phyloP scores from a whole-genome alignment of 257 asterid genomes.

The Jasminum sambac region DNA sequence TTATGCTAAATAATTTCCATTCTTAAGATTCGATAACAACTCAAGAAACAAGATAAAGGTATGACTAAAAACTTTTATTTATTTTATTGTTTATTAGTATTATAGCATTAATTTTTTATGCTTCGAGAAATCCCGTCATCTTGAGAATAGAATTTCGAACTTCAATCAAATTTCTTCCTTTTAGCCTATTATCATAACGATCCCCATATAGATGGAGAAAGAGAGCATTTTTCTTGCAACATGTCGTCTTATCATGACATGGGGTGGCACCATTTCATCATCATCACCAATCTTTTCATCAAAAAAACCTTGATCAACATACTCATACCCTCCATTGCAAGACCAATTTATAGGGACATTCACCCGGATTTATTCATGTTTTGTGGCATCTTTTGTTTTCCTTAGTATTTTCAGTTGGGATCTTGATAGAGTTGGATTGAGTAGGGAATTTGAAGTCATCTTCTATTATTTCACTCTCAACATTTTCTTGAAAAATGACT shows the following conservation, averaged over 20 bases:
- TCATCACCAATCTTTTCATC: constrained; percentile 23
- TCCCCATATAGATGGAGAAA: constrained; percentile 68
- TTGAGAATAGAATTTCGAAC: constrained; percentile 67
- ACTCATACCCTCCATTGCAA: constrained; percentile 29
- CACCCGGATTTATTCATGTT: constrained; percentile 40
- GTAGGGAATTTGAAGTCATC: constrained; percentile 7
- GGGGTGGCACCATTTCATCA: constrained; percentile 79
- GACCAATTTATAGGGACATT: constrained; percentile 48
- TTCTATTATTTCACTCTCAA: constrained; percentile 11
- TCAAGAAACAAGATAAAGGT: too few relatives aligned
- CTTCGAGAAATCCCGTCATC: constrained; percentile 82
- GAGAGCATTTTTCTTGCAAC: constrained; percentile 65
- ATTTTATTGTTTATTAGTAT: too few relatives aligned
- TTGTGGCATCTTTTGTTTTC: constrained; percentile 33
- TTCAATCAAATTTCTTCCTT: constrained; percentile 72
- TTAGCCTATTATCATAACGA: constrained; percentile 59
- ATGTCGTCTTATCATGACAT: constrained; percentile 66
- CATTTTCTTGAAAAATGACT: constrained; percentile 49
- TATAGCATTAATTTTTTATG: constrained; percentile 25
- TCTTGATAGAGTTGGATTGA: neutral
- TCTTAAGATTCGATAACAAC: too few relatives aligned
- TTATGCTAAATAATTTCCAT: too few relatives aligned
- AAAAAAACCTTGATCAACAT: constrained; percentile 24
- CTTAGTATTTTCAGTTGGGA: neutral
- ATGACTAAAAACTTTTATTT: too few relatives aligned